phyloP scores from a whole-genome alignment of 345 rosid genomes.

The Anastatica hierochuntica region DNA sequence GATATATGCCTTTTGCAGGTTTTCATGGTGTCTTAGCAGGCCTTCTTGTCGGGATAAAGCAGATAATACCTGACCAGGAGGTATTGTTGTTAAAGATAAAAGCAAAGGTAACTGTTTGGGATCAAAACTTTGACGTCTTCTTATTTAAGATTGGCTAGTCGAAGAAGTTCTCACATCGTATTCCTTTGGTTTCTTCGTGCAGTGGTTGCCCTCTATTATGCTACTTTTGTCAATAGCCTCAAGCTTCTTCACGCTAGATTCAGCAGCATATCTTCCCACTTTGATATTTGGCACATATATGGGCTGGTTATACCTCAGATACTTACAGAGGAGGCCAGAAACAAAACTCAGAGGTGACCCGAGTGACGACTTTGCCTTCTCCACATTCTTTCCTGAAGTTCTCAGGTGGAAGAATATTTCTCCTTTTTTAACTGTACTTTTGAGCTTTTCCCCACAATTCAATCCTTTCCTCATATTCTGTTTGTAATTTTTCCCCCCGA shows the following conservation, averaged over 20 bases:
- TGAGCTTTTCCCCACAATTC: background rate
- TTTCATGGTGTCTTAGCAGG: slow-evolving; percentile 84
- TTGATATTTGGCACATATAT: slow-evolving; percentile 80
- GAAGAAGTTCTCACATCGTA: slow-evolving; percentile 13
- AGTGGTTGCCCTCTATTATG: slow-evolving; percentile 91
- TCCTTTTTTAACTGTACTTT: background rate
- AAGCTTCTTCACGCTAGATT: slow-evolving; percentile 69
- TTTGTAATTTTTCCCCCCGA: slow-evolving; percentile 1
- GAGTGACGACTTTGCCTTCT: slow-evolving; percentile 89
- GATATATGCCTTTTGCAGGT: slow-evolving; percentile 95
- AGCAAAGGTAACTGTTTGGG: slow-evolving; percentile 53
- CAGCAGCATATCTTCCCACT: slow-evolving; percentile 78
- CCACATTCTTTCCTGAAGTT: slow-evolving; percentile 84
- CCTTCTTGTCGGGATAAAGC: slow-evolving; percentile 91
- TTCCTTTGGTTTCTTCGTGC: slow-evolving; percentile 26
- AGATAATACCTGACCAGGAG: slow-evolving; percentile 93
- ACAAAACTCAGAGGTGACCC: slow-evolving; percentile 89
- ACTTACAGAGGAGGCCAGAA: slow-evolving; percentile 75
- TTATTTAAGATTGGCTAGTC: background rate
- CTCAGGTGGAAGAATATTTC: slow-evolving; percentile 41
- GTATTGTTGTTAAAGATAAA: slow-evolving; percentile 58
- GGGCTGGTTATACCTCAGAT: slow-evolving; percentile 94
- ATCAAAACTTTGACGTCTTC: background rate
- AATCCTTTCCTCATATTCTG: background rate
- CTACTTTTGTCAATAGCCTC: slow-evolving; percentile 52